These are phyloP conservation scores for Poa annua DNA, from an alignment of 176 grass and related monocot species.

Conservation along the genomic window DNA sequence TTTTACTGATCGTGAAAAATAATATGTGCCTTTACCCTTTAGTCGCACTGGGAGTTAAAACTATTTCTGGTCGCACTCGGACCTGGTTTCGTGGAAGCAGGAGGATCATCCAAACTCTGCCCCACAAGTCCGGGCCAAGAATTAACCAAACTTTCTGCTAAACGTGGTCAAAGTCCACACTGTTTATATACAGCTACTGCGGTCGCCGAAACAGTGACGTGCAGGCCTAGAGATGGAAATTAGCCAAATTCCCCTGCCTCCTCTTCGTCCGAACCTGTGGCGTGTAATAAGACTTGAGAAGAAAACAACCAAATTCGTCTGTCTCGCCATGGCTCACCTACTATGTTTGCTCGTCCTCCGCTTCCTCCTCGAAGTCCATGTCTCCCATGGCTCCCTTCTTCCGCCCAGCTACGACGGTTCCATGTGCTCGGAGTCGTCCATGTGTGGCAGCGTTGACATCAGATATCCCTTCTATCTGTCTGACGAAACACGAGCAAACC, in stretches of 20 bases:
- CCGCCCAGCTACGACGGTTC: background rate
- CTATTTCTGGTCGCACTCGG: too few species aligned
- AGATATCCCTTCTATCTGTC: conserved; percentile 3
- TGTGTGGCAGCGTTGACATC: conserved; percentile 9
- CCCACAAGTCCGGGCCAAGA: background rate
- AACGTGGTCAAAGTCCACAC: conserved; percentile 10
- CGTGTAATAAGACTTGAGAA: background rate
- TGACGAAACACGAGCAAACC: fast-evolving
- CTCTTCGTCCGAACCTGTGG: background rate
- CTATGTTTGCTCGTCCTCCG: background rate
- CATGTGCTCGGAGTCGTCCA: background rate
- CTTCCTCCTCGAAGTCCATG: conserved; percentile 24
- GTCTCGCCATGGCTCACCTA: conserved; percentile 22
- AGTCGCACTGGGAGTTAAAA: too few species aligned
- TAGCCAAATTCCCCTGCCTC: background rate
- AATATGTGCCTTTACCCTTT: too few species aligned
- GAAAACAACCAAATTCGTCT: background rate
- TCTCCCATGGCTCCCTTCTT: background rate
- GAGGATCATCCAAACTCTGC: too few species aligned
- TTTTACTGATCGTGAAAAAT: too few species aligned
- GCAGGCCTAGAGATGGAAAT: background rate
- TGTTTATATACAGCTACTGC: background rate
- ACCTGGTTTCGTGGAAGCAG: too few species aligned
- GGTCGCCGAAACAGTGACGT: background rate
- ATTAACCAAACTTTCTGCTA: background rate